Evolutionary conservation across 169 alveolate genomes (phyloP).

Genomic region (Plasmodium inui): DNA sequence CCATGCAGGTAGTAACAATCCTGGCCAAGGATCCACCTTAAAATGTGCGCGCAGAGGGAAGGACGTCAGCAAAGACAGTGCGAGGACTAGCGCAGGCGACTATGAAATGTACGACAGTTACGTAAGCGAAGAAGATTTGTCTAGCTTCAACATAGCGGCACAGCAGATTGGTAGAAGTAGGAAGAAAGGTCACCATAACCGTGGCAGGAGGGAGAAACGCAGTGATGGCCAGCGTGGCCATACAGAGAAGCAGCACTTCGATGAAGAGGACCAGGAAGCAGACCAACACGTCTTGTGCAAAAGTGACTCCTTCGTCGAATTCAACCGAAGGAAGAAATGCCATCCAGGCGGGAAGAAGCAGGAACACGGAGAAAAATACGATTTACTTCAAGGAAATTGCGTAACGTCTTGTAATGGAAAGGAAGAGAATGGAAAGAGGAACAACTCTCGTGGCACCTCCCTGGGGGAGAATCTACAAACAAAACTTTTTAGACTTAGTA

Average conservation of each 20-base stretch:
- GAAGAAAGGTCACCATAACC: background rate
- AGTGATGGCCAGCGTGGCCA: background rate
- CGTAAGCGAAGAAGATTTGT: constrained; percentile 19
- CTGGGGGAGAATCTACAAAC: background rate
- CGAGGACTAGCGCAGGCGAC: background rate
- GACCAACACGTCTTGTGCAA: constrained; percentile 3
- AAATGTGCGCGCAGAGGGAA: background rate
- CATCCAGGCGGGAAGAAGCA: background rate
- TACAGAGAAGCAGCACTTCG: background rate
- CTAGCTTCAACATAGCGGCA: background rate
- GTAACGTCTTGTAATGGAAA: background rate
- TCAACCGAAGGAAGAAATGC: background rate
- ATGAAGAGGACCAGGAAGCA: background rate
- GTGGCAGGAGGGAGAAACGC: background rate
- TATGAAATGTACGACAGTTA: background rate
- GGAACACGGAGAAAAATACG: background rate
- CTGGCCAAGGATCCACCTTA: background rate
- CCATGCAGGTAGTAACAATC: background rate
- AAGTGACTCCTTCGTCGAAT: constrained; percentile 32
- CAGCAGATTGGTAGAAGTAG: background rate
- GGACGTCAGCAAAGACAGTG: background rate
- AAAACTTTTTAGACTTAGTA: background rate
- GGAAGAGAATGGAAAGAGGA: background rate
- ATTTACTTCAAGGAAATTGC: background rate
- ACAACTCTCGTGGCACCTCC: background rate